Evolutionary conservation across 2,329 filamentous ascomycete species (phyloP).

Genomic region (Coniosporium tulheliwenetii): DNA sequence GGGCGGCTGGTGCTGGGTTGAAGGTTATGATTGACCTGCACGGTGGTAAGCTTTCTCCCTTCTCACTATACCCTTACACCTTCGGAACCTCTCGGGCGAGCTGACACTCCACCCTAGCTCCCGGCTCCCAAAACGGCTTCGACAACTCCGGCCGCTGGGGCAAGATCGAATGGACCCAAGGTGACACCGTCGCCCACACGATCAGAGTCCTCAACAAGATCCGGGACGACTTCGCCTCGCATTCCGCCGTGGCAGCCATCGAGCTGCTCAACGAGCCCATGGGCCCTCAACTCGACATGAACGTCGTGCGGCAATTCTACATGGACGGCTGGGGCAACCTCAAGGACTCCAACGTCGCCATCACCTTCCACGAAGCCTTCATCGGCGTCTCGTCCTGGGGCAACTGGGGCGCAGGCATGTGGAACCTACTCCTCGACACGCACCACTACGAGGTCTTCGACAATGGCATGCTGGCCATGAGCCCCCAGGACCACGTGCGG

Average conservation of each 20-base stretch:
- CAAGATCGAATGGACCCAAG: conserved; percentile 27
- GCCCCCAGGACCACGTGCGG: conserved; percentile 21
- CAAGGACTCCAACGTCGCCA: conserved; percentile 22
- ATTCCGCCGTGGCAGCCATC: conserved; percentile 30
- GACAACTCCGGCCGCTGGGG: conserved; percentile 46
- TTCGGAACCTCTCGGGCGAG: not conserved
- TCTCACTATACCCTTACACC: conserved; percentile 2
- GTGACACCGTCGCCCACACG: conserved; percentile 24
- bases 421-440: conserved; percentile 28
- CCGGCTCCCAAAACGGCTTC: conserved; percentile 50
- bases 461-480: conserved; percentile 18
- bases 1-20: conserved; percentile 41
- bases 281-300: conserved; percentile 25
- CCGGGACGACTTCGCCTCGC: conserved; percentile 26
- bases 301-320: conserved; percentile 28
- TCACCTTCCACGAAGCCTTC: conserved; percentile 33
- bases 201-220: conserved; percentile 28
- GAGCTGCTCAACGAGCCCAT: conserved; percentile 33
- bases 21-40: conserved; percentile 55
- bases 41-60: conserved; percentile 33
- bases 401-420: conserved; percentile 27
- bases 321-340: conserved; percentile 32
- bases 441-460: conserved; percentile 34
- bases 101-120: conserved; percentile 23
- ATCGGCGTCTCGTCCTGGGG: conserved; percentile 27